phyloP scores from a whole-genome alignment of 2,329 filamentous ascomycete genomes.

The Coleophoma cylindrospora region DNA sequence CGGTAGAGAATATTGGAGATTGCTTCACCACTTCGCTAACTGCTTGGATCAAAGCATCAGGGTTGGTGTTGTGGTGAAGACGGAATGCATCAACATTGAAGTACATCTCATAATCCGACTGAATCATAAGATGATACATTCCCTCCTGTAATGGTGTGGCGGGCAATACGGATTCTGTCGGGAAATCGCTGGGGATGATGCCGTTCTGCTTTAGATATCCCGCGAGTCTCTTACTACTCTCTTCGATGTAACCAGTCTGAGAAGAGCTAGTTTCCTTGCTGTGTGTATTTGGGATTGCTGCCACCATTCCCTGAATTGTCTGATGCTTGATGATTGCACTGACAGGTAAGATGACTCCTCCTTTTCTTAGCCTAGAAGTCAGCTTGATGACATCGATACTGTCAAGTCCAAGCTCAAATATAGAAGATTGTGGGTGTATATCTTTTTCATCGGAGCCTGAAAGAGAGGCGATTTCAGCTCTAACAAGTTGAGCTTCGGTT shows the following conservation, averaged over 20 bases:
- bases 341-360: constrained; percentile 58
- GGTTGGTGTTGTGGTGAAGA: constrained; percentile 48
- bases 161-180: constrained; percentile 57
- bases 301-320: constrained; percentile 58
- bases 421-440: constrained; percentile 54
- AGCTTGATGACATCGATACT: constrained; percentile 90
- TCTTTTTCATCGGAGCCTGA: constrained; percentile 44
- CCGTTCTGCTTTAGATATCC: constrained; percentile 30
- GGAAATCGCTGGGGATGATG: constrained; percentile 33
- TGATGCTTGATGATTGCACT: constrained; percentile 71
- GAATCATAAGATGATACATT: constrained; percentile 77
- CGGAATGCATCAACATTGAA: constrained; percentile 80
- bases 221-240: constrained; percentile 30
- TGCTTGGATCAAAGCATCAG: constrained; percentile 50
- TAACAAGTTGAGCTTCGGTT: constrained; percentile 44
- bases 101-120: constrained; percentile 69
- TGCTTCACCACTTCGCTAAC: constrained; percentile 54
- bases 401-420: constrained; percentile 82
- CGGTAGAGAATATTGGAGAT: constrained; percentile 71
- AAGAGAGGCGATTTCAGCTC: constrained; percentile 58
- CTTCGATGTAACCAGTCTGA: constrained; percentile 12
- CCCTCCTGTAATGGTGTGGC: constrained; percentile 82
- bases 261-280: background rate
- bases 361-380: constrained; percentile 62
- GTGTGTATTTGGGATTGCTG: constrained; percentile 9